Percentiles rank a stretch among this genome's conserved stretches.
These are phyloP conservation scores for Chrysochromulina tobinii DNA, from an alignment of 78 protist species.

Conservation along the genomic window DNA sequence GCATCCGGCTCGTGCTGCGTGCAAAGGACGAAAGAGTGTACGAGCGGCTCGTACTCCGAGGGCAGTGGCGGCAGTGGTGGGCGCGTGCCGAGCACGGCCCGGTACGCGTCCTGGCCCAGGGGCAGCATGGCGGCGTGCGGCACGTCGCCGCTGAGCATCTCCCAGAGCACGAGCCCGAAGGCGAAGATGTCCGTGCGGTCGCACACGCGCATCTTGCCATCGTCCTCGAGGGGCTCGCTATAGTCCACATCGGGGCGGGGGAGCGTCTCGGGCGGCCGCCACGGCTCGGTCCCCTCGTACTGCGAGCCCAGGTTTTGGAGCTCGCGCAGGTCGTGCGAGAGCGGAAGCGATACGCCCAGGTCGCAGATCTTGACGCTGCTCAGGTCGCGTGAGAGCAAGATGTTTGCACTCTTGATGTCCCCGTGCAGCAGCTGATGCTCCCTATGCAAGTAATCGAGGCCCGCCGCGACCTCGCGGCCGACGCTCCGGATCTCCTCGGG, in stretches of 20 bases:
- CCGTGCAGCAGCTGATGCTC: conserved; percentile 1
- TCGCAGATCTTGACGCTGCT: background rate
- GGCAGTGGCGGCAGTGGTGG: background rate
- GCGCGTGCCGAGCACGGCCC: background rate
- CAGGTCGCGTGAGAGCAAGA: background rate
- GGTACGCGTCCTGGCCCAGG: background rate
- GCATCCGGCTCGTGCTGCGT: background rate
- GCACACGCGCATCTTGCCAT: background rate
- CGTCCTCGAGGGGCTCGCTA: too few species aligned
- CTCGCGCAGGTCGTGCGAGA: background rate
- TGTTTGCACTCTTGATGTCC: background rate
- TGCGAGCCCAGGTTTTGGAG: background rate
- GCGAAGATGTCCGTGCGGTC: background rate
- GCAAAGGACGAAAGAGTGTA: background rate
- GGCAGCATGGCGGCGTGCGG: background rate
- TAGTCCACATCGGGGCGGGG: background rate
- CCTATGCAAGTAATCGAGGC: background rate
- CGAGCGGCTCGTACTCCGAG: background rate
- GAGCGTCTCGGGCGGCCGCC: background rate
- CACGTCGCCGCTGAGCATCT: conserved; percentile 16
- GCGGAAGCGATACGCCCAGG: background rate
- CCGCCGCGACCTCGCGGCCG: background rate
- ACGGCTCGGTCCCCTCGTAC: conserved; percentile 8
- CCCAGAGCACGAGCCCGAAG: background rate
- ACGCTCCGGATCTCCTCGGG: background rate